Evolutionary conservation across 1,284 basidiomycete species (phyloP), one percentile per base, ranked within the genome.

Genomic region (Veloporphyrellus conicus): DNA sequence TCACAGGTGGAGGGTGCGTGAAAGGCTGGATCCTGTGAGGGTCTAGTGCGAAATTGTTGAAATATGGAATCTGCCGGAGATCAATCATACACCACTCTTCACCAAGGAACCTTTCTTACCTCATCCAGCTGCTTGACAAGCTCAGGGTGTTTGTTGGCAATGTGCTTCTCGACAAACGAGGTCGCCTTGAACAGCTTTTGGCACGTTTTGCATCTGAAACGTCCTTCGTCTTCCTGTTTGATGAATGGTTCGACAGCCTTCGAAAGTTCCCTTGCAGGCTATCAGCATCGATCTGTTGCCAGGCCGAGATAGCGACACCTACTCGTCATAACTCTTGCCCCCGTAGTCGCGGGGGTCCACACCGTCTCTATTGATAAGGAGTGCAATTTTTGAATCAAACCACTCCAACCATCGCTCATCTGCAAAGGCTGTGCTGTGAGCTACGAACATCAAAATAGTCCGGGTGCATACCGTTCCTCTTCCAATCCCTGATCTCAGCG

Each of bases 121-220:
- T 90, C 86, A 32, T 89, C 86, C n/a, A 90, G 76, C 44, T 74
- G 67, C 57, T 81, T 86, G 48, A 91, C 79, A 10, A 88, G 71
- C 55, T 93, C 92, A 15, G 83, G 71, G 64, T 95, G 92, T 67
- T 93, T 93, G 66, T 90, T 90, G 8, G 84, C 80, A 54, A 94
- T 84, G 64, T 95, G 92, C 72, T 97, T 97, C 71, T 94, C 90
- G 43, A 97, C 88, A 69, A 95, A 97, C 35, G 92, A 84, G 19
- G 90, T 87, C 5, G 92, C 94, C 65, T 93, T 93, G 82, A 97
- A 97, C 15, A 97, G 75, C 72, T 97, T 97, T 68, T 84, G 82
- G 68, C 93, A 97, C 42, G 85, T 87, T 72, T 91, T 93, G 74
- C 93, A 97, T 56, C 94, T 79, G 72, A 90, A 96, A 66, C 95